A percentile compares a stretch with the other conserved stretches of the same genome.
phyloP scores from a whole-genome alignment of 768 basidiomycete species.

The Termitomyces sp. region DNA sequence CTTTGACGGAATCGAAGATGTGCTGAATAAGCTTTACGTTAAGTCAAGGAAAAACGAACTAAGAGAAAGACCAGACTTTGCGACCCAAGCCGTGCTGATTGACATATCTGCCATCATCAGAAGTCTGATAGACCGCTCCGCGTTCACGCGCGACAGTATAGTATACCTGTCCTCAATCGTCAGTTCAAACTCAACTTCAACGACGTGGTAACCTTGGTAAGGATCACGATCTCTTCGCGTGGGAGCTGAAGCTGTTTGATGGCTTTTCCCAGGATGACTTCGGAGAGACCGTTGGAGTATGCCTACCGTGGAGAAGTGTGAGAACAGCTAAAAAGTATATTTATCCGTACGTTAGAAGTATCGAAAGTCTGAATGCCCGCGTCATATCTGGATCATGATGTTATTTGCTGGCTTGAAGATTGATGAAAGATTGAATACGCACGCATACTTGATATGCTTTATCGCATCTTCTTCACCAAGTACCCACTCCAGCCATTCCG shows the following conservation, averaged over 20 bases:
- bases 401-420: not conserved
- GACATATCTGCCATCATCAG: conserved; percentile 42
- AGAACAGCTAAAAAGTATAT: too few species aligned
- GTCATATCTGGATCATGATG: conserved; percentile 36
- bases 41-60: not conserved
- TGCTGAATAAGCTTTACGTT: conserved; percentile 31
- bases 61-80: conserved; percentile 9
- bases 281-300: conserved; percentile 64
- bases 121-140: conserved; percentile 10
- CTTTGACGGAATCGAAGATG: conserved; percentile 66
- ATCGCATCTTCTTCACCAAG: conserved; percentile 43
- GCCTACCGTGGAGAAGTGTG: conserved; percentile 27
- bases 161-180: conserved; percentile 29
- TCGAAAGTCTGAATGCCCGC: conserved; percentile 63
- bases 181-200: not conserved
- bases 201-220: conserved; percentile 55
- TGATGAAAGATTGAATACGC: conserved; percentile 6
- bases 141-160: conserved; percentile 23
- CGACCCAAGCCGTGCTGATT: conserved; percentile 44
- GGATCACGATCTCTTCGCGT: conserved; percentile 70
- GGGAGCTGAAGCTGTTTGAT: conserved; percentile 58
- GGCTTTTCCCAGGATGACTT: conserved; percentile 64
- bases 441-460: conserved; percentile 48
- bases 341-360: conserved; percentile 35
- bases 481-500: conserved; percentile 46